phyloP scores from a whole-genome alignment of 2,329 filamentous ascomycete genomes.

The Talaromyces sp. region DNA sequence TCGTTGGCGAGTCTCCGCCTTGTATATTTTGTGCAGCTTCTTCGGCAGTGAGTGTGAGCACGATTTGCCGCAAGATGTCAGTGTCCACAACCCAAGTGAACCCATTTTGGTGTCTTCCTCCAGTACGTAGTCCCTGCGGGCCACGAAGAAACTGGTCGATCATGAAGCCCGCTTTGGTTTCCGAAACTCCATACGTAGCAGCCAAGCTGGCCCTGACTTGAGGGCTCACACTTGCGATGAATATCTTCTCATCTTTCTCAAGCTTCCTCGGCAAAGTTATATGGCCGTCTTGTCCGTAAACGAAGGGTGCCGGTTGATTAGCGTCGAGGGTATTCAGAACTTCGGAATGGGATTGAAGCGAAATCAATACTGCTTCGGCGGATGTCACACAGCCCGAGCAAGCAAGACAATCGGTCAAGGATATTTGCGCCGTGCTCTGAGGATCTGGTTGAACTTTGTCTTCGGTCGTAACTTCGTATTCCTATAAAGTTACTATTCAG shows the following conservation, averaged over 20 bases:
- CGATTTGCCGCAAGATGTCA: slow-evolving; percentile 73
- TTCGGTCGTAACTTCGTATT: slow-evolving; percentile 89
- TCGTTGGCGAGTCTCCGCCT: slow-evolving; percentile 9
- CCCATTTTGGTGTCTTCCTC: slow-evolving; percentile 65
- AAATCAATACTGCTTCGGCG: slow-evolving; percentile 93
- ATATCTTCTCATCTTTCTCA: slow-evolving; percentile 59
- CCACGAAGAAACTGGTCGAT: slow-evolving; percentile 73
- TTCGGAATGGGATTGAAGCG: slow-evolving; percentile 86
- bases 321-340: slow-evolving; percentile 77
- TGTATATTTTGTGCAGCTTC: slow-evolving; percentile 52
- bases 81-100: slow-evolving; percentile 92
- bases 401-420: slow-evolving; percentile 91
- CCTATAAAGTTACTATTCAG: slow-evolving; percentile 29
- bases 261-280: slow-evolving; percentile 41
- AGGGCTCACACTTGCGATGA: slow-evolving; percentile 87
- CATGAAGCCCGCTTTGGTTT: slow-evolving; percentile 71
- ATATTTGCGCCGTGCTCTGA: slow-evolving; percentile 77
- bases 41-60: slow-evolving; percentile 71
- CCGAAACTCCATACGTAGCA: slow-evolving; percentile 70
- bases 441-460: slow-evolving; percentile 59
- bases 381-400: slow-evolving; percentile 98
- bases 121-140: slow-evolving; percentile 59
- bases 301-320: slow-evolving; percentile 37
- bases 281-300: slow-evolving; percentile 16
- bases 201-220: slow-evolving; percentile 86